Percentiles rank a stretch among this genome's conserved stretches.
phyloP scores from a whole-genome alignment of 108 stramenopile genomes.

The Craspedostauros australis region DNA sequence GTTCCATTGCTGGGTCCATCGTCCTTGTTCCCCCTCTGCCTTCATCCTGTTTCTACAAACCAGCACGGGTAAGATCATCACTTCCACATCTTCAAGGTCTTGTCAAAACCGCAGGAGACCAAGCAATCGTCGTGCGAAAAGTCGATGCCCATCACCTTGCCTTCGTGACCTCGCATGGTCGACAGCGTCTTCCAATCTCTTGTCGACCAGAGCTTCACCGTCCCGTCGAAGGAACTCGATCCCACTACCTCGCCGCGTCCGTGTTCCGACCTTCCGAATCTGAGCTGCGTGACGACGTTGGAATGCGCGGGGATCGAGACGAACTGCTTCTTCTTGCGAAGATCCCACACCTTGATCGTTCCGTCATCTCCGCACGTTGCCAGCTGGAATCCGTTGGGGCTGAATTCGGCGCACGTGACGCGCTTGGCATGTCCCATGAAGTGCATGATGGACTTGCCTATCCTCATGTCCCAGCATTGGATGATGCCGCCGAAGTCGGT shows the following conservation, averaged over 20 bases:
- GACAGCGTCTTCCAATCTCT: conserved; percentile 83
- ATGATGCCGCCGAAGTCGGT: conserved; percentile 92
- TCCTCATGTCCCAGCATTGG: conserved; percentile 95
- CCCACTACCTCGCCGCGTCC: conserved; percentile 77
- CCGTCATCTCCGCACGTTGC: conserved; percentile 95
- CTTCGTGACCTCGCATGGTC: conserved; percentile 89
- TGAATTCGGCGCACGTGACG: conserved; percentile 74
- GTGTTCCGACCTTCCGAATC: conserved; percentile 48
- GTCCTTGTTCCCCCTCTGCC: too few relatives aligned
- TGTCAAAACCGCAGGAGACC: conserved; percentile 84
- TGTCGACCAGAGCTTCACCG: conserved; percentile 85
- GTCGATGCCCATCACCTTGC: conserved; percentile 90
- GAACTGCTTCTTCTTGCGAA: conserved; percentile 69
- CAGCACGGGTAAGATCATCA: conserved; percentile 8
- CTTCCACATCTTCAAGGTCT: conserved; percentile 84
- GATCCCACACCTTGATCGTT: conserved; percentile 91
- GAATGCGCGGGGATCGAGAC: conserved; percentile 94
- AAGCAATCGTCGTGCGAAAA: conserved; percentile 41
- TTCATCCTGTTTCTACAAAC: not conserved
- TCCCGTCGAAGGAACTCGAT: conserved; percentile 92
- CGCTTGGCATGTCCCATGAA: conserved; percentile 85
- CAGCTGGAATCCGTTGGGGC: conserved; percentile 89
- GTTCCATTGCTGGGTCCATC: too few relatives aligned
- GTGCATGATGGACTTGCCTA: conserved; percentile 81
- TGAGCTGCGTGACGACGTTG: conserved; percentile 81